Evolutionary conservation across 2,329 filamentous ascomycete genomes (phyloP).

Genomic region (Blumeria hordei): DNA sequence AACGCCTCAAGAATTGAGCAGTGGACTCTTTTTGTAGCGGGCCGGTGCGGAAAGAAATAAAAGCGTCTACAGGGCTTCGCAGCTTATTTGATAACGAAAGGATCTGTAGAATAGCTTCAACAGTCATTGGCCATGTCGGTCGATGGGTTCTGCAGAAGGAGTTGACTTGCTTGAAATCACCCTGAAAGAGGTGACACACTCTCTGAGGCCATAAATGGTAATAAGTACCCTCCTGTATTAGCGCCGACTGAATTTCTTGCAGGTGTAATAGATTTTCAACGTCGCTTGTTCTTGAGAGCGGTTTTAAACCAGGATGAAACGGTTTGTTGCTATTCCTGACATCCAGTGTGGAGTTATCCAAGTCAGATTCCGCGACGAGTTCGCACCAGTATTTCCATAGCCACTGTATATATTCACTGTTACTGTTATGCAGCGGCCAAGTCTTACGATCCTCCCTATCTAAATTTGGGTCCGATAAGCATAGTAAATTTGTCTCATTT

Average conservation of each 20-base stretch:
- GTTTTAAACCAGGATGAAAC: background rate
- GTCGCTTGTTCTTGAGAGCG: background rate
- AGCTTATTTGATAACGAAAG: background rate
- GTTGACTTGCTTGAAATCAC: background rate
- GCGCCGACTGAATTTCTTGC: background rate
- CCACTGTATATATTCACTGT: background rate
- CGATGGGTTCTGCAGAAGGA: background rate
- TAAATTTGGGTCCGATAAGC: background rate
- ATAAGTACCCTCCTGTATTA: background rate
- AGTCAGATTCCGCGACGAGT: background rate
- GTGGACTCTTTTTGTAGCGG: background rate
- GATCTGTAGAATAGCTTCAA: background rate
- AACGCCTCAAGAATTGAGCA: background rate
- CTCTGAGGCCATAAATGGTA: background rate
- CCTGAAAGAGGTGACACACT: background rate
- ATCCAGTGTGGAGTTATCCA: background rate
- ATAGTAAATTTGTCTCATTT: background rate
- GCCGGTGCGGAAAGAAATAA: background rate
- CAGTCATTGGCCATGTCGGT: background rate
- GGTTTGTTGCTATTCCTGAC: background rate
- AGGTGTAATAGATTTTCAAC: background rate
- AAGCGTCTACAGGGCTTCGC: background rate
- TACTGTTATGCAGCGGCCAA: background rate
- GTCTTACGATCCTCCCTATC: background rate
- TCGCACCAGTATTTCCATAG: background rate